Conservation (phyloP, 2,329 filamentous ascomycete species). For the Tolypocladium pustulatum region DNA sequence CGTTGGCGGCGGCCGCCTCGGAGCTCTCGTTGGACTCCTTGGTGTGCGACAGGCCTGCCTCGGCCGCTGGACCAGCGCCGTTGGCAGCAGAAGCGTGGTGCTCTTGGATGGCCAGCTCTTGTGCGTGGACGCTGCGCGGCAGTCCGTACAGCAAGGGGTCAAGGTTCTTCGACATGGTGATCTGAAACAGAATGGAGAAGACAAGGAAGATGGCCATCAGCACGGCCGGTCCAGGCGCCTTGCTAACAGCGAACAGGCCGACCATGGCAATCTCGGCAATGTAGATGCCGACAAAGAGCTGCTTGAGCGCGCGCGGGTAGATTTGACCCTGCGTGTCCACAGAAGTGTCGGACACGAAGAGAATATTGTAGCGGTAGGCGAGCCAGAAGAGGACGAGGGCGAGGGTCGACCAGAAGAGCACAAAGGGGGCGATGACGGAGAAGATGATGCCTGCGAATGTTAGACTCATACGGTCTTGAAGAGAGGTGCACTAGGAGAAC, state of each 20-base stretch:
- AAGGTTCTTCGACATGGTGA: constrained; percentile 59
- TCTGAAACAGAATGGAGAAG: constrained; percentile 67
- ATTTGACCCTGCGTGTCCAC: constrained; percentile 84
- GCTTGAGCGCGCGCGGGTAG: constrained; percentile 81
- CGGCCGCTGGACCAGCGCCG: constrained; percentile 15
- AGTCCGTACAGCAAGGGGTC: constrained; percentile 62
- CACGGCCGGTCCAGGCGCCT: constrained; percentile 57
- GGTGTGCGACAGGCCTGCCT: constrained; percentile 8
- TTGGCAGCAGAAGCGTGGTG: background rate
- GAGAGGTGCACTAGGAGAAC: constrained; percentile 8
- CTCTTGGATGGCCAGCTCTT: constrained; percentile 26
- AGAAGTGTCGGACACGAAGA: constrained; percentile 68
- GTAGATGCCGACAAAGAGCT: constrained; percentile 74
- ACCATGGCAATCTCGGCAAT: constrained; percentile 70
- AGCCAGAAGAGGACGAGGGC: constrained; percentile 73
- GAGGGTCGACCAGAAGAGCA: constrained; percentile 69
- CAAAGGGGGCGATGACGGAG: constrained; percentile 71
- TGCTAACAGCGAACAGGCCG: constrained; percentile 66
- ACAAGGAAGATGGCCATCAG: constrained; percentile 67
- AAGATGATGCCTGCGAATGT: constrained; percentile 53
- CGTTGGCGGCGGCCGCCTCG: constrained; percentile 7
- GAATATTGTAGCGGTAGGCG: constrained; percentile 76
- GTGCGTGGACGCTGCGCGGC: constrained; percentile 47
- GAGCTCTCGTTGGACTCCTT: constrained; percentile 3
- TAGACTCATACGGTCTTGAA: constrained; percentile 5